Conservation (phyloP, 306 rosid genomes). For the Trifolium pratense region DNA sequence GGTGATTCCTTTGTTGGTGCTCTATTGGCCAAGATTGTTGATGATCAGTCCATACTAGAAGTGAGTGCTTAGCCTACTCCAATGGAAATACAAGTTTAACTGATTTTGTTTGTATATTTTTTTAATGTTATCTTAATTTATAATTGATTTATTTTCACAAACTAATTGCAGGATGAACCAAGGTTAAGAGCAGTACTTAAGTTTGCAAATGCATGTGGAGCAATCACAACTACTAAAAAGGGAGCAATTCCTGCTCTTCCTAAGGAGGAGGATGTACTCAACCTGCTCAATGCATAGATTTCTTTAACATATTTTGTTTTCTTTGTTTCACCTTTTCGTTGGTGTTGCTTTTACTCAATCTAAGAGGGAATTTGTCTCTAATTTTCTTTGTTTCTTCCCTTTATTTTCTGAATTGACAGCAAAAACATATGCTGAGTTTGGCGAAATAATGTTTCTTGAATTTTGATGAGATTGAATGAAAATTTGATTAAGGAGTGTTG, state of each 20-base stretch:
- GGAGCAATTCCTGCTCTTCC: slow-evolving; percentile 96
- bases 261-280: slow-evolving; percentile 59
- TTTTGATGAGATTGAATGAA: slow-evolving; percentile 39
- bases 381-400: slow-evolving; percentile 10
- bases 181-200: slow-evolving; percentile 63
- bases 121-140: background rate
- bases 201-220: slow-evolving; percentile 91
- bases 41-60: slow-evolving; percentile 73
- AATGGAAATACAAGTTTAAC: background rate
- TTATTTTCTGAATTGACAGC: slow-evolving; percentile 21
- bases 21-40: slow-evolving; percentile 68
- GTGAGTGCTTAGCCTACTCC: slow-evolving; percentile 41
- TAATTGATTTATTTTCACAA: background rate
- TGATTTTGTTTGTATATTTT: background rate
- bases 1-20: slow-evolving; percentile 88
- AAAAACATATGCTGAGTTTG: slow-evolving; percentile 19
- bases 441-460: slow-evolving; percentile 44
- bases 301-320: background rate
- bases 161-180: slow-evolving; percentile 63
- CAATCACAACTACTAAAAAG: slow-evolving; percentile 87
- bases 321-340: slow-evolving; percentile 20
- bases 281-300: slow-evolving; percentile 53
- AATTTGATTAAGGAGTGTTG: slow-evolving; percentile 10
- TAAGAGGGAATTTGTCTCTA: slow-evolving; percentile 41
- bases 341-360: slow-evolving; percentile 40